Evolutionary conservation across 306 rosid genomes (phyloP), one percentile per base, ranked within the genome.

Genomic region (Inga oerstediana): DNA sequence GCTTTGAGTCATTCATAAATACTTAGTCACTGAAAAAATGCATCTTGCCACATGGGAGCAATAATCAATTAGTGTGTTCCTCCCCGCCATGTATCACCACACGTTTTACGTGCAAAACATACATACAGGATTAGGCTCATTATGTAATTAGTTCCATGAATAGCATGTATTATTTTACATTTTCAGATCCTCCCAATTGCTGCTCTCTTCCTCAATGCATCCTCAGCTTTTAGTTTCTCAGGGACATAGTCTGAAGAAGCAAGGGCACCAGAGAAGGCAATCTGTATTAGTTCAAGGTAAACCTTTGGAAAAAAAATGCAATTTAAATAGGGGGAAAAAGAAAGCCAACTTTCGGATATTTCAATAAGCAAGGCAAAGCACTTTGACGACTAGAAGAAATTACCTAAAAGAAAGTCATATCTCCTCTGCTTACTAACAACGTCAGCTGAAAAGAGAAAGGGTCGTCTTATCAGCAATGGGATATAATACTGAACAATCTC

Each of bases 331-430:
- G 43, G 43, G 8, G 43, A 6, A 6, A 6, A 39, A 39, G 43
- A 39, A 39, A 49, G 15, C 54, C 2, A 19, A 54, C 80, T 72
- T 49, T 49, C 74, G 7, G 45, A 61, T 10, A 75, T 62, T 80
- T 39, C 61, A 86, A 49, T 58, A 68, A 30, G 59, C 22, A 46
- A 39, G 68, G 56, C 54, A 77, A 32, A 72, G 61, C 59, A 74
- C 81, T 61, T 41, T 72, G 70, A 49, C 16, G 41, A 64, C 51
- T 84, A 54, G 64, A 35, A 20, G 76, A 43, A 81, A 78, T 58
- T 87, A 96, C 99, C 98, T 81, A 91, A 92, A 85, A 96, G 98
- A 86, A 96, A 96, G 86, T 94, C 97, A 15, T 88, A 96, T 90
- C 93, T 86, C 81, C 85, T 88, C 84, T 78, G 85, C 83, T 86